These are phyloP conservation scores for Juglanconis sp. DNA, from an alignment of 2,329 filamentous ascomycete genomes.

Conservation along the genomic window DNA sequence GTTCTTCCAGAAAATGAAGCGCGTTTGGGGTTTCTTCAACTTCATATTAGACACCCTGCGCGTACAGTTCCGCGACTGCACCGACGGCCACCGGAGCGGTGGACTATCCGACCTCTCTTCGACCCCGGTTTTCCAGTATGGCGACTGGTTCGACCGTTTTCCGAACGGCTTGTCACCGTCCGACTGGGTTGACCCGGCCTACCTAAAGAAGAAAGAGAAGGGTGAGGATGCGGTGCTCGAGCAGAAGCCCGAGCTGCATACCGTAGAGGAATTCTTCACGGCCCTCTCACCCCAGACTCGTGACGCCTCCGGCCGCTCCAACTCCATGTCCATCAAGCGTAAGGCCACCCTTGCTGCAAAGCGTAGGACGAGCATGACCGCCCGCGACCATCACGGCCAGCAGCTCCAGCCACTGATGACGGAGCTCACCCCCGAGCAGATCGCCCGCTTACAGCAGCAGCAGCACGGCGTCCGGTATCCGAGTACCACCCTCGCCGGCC, in stretches of 20 bases:
- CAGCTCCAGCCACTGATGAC: conserved; percentile 37
- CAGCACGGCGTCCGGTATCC: conserved; percentile 43
- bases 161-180: conserved; percentile 84
- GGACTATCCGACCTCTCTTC: conserved; percentile 48
- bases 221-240: conserved; percentile 86
- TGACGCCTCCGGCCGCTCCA: conserved; percentile 29
- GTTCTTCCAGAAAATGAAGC: conserved; percentile 92
- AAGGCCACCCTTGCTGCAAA: conserved; percentile 39
- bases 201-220: conserved; percentile 66
- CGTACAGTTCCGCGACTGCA: conserved; percentile 79
- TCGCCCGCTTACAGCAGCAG: conserved; percentile 36
- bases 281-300: conserved; percentile 63
- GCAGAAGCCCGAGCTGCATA: conserved; percentile 86
- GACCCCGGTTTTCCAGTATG: conserved; percentile 82
- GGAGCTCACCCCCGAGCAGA: conserved; percentile 32
- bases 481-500: conserved; percentile 34
- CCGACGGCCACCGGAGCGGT: conserved; percentile 74
- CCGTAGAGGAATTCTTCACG: conserved; percentile 90
- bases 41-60: conserved; percentile 93
- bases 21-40: conserved; percentile 97
- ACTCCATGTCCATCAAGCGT: conserved; percentile 23
- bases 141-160: conserved; percentile 95
- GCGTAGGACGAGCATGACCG: conserved; percentile 26
- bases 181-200: conserved; percentile 76
- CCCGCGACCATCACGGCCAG: conserved; percentile 30